Conservation (phyloP, 192 early-diverging fungal species). For the Linnemannia zychae region DNA sequence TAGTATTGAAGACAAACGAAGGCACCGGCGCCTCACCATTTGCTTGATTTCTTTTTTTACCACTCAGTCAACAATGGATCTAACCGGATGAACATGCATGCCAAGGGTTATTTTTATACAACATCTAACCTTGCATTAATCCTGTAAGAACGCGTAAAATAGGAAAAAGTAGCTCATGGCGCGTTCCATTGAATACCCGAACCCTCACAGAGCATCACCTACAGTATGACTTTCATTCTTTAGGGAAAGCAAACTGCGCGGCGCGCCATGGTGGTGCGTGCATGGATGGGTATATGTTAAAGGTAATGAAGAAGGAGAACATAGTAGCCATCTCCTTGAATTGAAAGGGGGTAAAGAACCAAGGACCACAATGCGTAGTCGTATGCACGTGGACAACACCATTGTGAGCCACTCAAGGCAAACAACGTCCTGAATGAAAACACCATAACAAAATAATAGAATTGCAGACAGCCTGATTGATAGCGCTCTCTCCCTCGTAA, state of each 20-base stretch:
- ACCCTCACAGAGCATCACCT: too few species aligned
- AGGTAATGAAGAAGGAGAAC: neutral
- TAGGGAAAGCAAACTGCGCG: neutral
- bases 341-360: neutral
- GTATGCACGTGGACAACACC: neutral
- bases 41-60: neutral
- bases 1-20: neutral
- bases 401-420: neutral
- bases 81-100: too few species aligned
- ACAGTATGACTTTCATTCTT: neutral
- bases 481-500: neutral
- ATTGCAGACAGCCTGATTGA: neutral
- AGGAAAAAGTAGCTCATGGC: neutral
- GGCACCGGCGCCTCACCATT: neutral
- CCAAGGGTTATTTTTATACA: too few species aligned
- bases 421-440: neutral
- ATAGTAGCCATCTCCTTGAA: too few species aligned
- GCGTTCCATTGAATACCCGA: neutral
- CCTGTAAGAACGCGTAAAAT: neutral
- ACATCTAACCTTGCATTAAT: too few species aligned
- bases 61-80: neutral
- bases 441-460: neutral
- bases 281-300: neutral
- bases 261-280: neutral
- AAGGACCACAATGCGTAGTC: neutral